Base-by-base conservation (phyloP, 208 protist genomes). In the Leishmania mexicana region DNA sequence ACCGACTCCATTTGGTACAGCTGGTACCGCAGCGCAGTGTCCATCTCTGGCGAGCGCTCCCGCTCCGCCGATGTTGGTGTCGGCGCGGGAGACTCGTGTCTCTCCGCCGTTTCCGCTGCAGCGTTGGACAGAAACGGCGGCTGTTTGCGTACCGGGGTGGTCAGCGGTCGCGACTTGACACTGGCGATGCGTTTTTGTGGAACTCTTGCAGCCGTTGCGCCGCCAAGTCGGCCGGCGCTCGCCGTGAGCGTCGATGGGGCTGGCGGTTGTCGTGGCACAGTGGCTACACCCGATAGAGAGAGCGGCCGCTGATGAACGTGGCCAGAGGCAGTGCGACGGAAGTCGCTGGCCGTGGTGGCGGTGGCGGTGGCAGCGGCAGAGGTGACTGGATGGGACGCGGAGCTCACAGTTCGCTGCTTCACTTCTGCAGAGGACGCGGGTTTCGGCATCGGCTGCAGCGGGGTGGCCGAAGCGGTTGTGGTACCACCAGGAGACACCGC, bases 1-100 rank as follows among this genome's bases (percentile, higher is more conserved):
- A 96, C 88, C 8, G 87, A 57, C 47, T 93, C 86, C 74, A 92
- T 88, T 78, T 96, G 85, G 45, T 89, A 89, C 40, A 94, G 58
- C 62, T 87, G 75, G 7, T 74, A 62, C 38, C 75, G 76, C 67
- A 78, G 21, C 13, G 58, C 51, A 21, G 51, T 38, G 51, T 81
- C 70, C 38, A 76, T 15, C 21, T 79, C 77, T n/a, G 76, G 24
- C 38, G 71, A 38, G 76, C 60, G 51, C 19, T 40, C 15, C 19
- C 21, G 70, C 21, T 3, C 42, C 8, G 70, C 42, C 45, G 70
- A 10, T 35, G 40, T 35, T 31, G 45, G 40, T 24, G 70, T 74
- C n/a, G 42, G 11, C 3, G 70, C 45, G 54, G 47, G 28, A 47
- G 70, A 8, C 40, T n/a, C 24, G 40, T 31, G 45, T 11, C 24